These are phyloP conservation scores for Tolypocladium paradoxum DNA, from an alignment of 2,329 filamentous ascomycete genomes.

Conservation along the genomic window DNA sequence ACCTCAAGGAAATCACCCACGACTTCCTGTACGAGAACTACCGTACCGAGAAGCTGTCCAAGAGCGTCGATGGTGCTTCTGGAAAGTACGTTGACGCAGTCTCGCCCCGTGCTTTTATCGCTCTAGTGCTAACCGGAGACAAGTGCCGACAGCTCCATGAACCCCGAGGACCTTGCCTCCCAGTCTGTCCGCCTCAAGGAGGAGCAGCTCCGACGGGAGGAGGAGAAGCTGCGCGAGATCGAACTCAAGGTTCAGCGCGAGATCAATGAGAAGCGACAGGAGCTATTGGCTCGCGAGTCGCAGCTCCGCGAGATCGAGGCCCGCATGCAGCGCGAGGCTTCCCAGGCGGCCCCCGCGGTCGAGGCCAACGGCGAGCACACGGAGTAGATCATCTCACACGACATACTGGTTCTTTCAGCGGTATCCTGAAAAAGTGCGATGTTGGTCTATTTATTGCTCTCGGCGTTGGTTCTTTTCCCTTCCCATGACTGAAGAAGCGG, in stretches of 20 bases:
- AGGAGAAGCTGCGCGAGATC: slow-evolving; percentile 99
- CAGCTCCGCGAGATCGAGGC: slow-evolving; percentile 98
- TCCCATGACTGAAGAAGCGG: slow-evolving; percentile 30
- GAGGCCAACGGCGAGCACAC: slow-evolving; percentile 48
- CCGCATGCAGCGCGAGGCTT: slow-evolving; percentile 82
- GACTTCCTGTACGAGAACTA: slow-evolving; percentile 99
- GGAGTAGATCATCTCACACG: slow-evolving; percentile 27
- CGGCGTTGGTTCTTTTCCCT: slow-evolving; percentile 37
- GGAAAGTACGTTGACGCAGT: slow-evolving; percentile 58
- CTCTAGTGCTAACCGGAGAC: slow-evolving; percentile 17
- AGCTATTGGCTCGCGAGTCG: slow-evolving; percentile 91
- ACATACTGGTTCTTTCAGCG: slow-evolving; percentile 19
- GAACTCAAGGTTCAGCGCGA: slow-evolving; percentile 99
- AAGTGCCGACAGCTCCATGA: slow-evolving; percentile 71
- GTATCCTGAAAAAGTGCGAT: slow-evolving; percentile 24
- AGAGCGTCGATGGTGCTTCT: slow-evolving; percentile 90
- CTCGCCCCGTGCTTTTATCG: background rate
- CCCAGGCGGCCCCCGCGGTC: slow-evolving; percentile 28
- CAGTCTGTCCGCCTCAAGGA: slow-evolving; percentile 99
- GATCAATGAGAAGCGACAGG: slow-evolving; percentile 99
- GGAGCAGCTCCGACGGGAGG: slow-evolving; percentile 95
- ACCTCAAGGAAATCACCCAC: slow-evolving; percentile 98
- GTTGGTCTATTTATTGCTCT: slow-evolving; percentile 34
- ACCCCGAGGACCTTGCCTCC: slow-evolving; percentile 91
- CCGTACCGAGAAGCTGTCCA: slow-evolving; percentile 99